These are phyloP conservation scores for Chalaropsis thielavioides DNA, from an alignment of 2,329 filamentous ascomycete genomes.

Conservation along the genomic window DNA sequence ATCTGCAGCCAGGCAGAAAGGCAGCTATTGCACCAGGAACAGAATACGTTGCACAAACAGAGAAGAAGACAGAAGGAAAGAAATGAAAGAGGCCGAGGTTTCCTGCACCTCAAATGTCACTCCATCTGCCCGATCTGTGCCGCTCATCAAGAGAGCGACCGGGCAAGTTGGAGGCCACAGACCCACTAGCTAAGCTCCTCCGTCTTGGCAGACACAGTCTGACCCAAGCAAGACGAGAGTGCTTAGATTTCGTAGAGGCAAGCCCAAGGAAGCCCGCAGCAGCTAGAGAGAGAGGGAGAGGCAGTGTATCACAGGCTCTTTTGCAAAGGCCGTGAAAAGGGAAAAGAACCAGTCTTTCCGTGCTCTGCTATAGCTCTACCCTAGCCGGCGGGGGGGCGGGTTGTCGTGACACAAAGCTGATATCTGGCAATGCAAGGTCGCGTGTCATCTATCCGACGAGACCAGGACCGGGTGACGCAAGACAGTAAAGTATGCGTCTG, in stretches of 20 bases:
- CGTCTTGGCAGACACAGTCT: constrained; percentile 7
- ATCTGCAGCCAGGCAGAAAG: constrained; percentile 3
- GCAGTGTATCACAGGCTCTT: too few relatives aligned
- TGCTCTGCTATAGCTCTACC: not conserved
- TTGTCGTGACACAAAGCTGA: not conserved
- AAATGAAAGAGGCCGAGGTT: not conserved
- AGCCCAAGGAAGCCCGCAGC: not conserved
- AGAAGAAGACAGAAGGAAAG: not conserved
- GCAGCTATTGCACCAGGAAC: not conserved
- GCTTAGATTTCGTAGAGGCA: not conserved
- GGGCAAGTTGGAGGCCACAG: not conserved
- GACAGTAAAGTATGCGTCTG: not conserved
- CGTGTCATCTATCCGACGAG: not conserved
- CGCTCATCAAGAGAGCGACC: not conserved
- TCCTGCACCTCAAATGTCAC: not conserved
- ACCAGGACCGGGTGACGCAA: not conserved
- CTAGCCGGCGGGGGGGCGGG: too few relatives aligned
- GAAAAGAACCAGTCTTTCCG: not conserved
- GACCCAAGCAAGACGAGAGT: constrained; percentile 8
- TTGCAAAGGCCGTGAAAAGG: not conserved
- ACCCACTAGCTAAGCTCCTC: not conserved
- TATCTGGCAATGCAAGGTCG: not conserved
- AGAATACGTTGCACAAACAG: not conserved
- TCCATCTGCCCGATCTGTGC: not conserved
- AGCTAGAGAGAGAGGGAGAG: not conserved